Conservation (phyloP, 2,329 filamentous ascomycete genomes). For the Pseudofabraea citricarpa region DNA sequence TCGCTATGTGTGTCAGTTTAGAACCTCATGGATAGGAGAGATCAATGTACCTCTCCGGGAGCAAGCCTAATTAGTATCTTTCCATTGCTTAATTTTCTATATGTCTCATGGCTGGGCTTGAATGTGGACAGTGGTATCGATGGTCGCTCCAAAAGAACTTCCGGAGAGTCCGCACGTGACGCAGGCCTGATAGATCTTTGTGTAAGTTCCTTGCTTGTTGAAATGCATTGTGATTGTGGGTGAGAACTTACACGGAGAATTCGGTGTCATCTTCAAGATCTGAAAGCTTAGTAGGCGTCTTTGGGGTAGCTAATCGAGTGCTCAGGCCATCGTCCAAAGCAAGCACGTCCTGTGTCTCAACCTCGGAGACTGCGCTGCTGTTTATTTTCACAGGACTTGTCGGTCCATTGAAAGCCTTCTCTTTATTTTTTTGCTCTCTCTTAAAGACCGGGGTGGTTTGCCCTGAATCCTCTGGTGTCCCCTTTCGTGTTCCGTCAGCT, state of each 20-base stretch:
- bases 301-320: no score
- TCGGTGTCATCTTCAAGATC: no score
- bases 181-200: constrained; percentile 14
- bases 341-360: no score
- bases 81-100: constrained; percentile 33
- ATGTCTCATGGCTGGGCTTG: constrained; percentile 39
- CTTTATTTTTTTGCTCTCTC: no score
- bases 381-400: no score
- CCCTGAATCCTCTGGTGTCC: neutral
- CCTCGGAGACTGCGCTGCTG: no score
- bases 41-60: constrained; percentile 42
- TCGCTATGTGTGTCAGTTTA: constrained; percentile 37
- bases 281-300: no score
- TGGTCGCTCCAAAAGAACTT: constrained; percentile 13
- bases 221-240: no score
- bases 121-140: constrained; percentile 41
- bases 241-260: constrained; percentile 13
- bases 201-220: no score
- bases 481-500: neutral
- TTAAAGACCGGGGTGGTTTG: neutral
- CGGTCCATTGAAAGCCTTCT: no score
- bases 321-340: no score
- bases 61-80: constrained; percentile 37
- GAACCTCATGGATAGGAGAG: neutral
- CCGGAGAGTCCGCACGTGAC: constrained; percentile 18